Base-by-base conservation (phyloP, 1,284 basidiomycete genomes). In the Rhodotorula sp. region DNA sequence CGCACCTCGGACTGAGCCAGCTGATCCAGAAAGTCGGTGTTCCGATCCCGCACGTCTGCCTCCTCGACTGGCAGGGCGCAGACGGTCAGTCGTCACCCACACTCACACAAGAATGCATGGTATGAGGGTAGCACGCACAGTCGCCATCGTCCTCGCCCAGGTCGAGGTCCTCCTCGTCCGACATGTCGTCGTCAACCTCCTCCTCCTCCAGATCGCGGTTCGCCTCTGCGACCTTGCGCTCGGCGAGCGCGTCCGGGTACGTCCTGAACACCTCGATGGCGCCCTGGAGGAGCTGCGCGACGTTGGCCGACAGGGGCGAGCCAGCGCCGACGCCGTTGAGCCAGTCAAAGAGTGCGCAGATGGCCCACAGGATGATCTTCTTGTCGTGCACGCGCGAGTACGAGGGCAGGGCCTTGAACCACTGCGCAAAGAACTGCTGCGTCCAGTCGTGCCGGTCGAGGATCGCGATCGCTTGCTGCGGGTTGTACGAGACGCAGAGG, bases 311-410 rank as follows among this genome's bases (percentile, higher is more conserved):
- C 44, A 76, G 34, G 5, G 68, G 69, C 42, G 67, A 67, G 0
- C 55, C 64, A 0, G 50, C 54, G n/a, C 66, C 68, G 10, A 55
- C 55, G 3, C 57, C 54, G 23, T 65, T 71, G 54, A 86, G 86
- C 90, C 90, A 93, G 16, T 89, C 90, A 21, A 93, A 83, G 68
- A 92, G 80, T 53, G 88, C 87, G 74, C 88, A 91, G 71, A 95
- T 82, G 14, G 92, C 88, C 70, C 91, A 81, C 63, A 93, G 86
- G 72, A 87, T 88, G 68, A 96, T 84, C 81, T 91, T 93, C 86
- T 93, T 93, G 81, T 95, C 92, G 80, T 96, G 92, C 52, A 95
- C 91, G n/a, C 92, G 86, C 5, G 90, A 90, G 57, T 93, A 85
- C 61, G 85, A 86, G 45, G 84, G 83, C 34, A 88, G 84, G 61